Base-by-base conservation (phyloP, 176 grass and related monocot species). In the Oryza rufipogon region DNA sequence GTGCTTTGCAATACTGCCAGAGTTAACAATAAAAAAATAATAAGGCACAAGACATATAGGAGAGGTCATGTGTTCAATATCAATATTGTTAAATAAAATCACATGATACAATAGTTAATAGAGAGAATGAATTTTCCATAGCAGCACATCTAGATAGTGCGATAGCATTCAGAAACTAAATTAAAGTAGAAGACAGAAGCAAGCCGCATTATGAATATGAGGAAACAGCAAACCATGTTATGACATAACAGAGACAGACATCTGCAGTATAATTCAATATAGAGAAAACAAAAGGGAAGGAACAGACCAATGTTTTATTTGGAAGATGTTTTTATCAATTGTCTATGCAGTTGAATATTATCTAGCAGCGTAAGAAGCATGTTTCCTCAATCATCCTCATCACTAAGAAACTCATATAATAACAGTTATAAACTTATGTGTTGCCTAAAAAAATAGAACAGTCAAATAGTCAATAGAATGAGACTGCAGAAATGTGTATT, bases 1-100 rank as follows among this genome's bases (percentile, higher is more conserved):
- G 77, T 92, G 87, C 70, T 91, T 97, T 63, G 90, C 84, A 47
- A 91, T 81, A 77, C 94, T 97, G 81, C 64, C 52, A 67, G 30
- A 81, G 65, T 42, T 75, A 83, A 87, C 39, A 61, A 90, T 32
- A 86, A 54, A 13, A 46, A 66, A 54, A 42, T 77, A 49, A 82
- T 36, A 8, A 90, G 66, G 56, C 54, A 71, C n/a, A 66, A 54
- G 68, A 80, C 78, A 66, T 80, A 51, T 14, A 6, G 1, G 2
- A 73, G 13, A 33, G n/a, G 2, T 71, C 64, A 64, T 47, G 41
- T 85, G 52, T n/a, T 58, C 36, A 85, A 69, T 1, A 46, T 34
- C 46, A 32, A 76, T n/a, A 58, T 3, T 75, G 25, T 58, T 13
- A 39, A 11, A 76, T 0, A 8, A 74, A 33, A 74, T 20, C n/a